Base-by-base conservation (phyloP, 2,329 filamentous ascomycete species). In the Phaeosphaeriaceae sp. region DNA sequence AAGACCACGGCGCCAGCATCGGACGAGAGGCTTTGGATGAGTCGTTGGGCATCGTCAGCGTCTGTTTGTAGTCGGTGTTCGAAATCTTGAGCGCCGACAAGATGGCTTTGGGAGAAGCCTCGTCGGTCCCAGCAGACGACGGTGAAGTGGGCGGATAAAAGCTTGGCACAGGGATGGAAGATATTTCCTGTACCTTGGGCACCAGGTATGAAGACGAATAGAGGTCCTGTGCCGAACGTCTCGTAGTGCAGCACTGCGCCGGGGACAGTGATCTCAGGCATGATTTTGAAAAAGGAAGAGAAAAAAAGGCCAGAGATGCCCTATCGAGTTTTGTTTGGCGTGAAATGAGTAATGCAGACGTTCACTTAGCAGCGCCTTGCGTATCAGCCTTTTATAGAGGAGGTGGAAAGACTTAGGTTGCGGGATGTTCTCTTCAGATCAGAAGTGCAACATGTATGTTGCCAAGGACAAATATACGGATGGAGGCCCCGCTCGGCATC, bases 181-280 rank as follows among this genome's bases (percentile, higher is more conserved):
- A 74, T 60, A 17, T 68, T 63, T 5, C 60, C 61, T 19, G 58
- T 58, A 17, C 75, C 73, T 33, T 71, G 65, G 22, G 68, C 73
- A 41, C 74, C 73, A 20, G 70, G 65, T 42, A 77, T 73, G n/a
- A 69, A 60, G 40, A 76, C 56, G 11, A 76, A 59, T 5, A 72
- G 53, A 5, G 74, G 74, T 3, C 70, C 71, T 20, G 48, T 57
- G 20, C 74, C 74, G n/a, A 63, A 49, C 22, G 57, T 63, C 31
- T 73, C 63, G 56, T 76, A 76, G 58, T 69, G 63, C 17, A 76
- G 62, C 5, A 36, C 57, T n/a, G 73, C 71, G 22, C 66, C 67
- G 7, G 66, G 60, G 6, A 74, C 68, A 58, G 65, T 58, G 51
- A 72, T 24, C 15, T 17, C 11, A 40, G 36, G 36, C 36, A 40